A percentile compares a stretch with the other conserved stretches of the same genome.
Conservation (phyloP, 1,284 basidiomycete genomes). For the Termitomyces sp. region DNA sequence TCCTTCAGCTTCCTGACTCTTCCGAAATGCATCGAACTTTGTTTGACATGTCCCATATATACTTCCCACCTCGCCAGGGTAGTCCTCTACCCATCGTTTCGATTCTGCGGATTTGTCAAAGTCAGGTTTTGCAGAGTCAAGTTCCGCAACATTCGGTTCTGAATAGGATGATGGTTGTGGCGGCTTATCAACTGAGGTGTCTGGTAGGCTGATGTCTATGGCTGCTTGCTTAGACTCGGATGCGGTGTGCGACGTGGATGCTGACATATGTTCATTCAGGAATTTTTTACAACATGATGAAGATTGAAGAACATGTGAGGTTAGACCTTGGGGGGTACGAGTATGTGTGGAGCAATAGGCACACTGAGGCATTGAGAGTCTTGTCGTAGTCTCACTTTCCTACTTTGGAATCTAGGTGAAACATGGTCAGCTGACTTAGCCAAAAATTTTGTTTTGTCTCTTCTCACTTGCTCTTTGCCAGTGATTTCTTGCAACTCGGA, state of each 20-base stretch:
- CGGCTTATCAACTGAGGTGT: no score
- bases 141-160: no score
- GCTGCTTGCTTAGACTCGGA: no score
- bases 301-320: not conserved
- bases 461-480: no score
- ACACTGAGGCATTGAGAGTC: not conserved
- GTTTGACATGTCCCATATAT: constrained; percentile 5
- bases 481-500: no score
- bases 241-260: no score
- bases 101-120: no score
- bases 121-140: no score
- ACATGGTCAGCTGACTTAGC: not conserved
- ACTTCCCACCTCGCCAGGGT: not conserved
- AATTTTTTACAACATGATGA: not conserved
- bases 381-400: no score
- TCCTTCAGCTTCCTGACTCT: not conserved
- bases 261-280: not conserved
- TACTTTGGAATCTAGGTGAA: not conserved
- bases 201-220: no score
- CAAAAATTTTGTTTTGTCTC: not conserved
- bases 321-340: not conserved
- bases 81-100: constrained; percentile 6
- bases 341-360: not conserved
- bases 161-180: not conserved
- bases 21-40: not conserved